phyloP scores from a whole-genome alignment of 2,329 filamentous ascomycete species.

The Colletotrichum caudatum region DNA sequence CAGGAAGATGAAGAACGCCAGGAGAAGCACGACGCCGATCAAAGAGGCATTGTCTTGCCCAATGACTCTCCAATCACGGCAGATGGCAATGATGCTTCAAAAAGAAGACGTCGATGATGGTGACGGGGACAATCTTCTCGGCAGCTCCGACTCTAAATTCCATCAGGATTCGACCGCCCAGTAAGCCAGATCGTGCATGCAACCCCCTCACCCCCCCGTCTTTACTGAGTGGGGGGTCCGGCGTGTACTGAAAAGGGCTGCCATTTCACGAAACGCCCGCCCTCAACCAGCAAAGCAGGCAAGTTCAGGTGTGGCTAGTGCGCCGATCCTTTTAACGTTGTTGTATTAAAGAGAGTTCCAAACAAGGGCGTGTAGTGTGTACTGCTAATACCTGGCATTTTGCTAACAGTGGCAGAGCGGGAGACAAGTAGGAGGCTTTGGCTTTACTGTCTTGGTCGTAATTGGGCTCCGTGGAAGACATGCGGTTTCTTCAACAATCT shows the following conservation, averaged over 20 bases:
- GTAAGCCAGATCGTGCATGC: conserved; percentile 56
- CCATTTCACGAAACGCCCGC: conserved; percentile 17
- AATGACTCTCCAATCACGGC: conserved; percentile 62
- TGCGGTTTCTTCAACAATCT: conserved; percentile 8
- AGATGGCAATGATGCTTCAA: conserved; percentile 64
- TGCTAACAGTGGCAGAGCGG: neutral
- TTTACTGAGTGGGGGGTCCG: neutral
- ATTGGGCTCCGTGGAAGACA: conserved; percentile 32
- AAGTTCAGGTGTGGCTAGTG: conserved; percentile 24
- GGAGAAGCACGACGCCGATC: conserved; percentile 60
- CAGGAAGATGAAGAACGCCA: conserved; percentile 66
- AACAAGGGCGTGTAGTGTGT: conserved; percentile 9
- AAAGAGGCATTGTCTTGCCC: conserved; percentile 65
- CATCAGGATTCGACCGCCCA: conserved; percentile 63
- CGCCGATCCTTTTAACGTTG: conserved; percentile 31
- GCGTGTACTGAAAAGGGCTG: conserved; percentile 14
- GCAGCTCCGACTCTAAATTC: conserved; percentile 66
- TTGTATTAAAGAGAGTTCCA: conserved; percentile 22
- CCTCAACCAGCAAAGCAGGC: conserved; percentile 26
- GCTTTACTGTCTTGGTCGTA: conserved; percentile 26
- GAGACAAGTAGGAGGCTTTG: conserved; percentile 29
- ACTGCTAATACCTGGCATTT: conserved; percentile 6
- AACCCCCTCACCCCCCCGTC: too few relatives aligned
- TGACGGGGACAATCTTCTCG: conserved; percentile 61
- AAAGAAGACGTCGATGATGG: conserved; percentile 68